These are phyloP conservation scores for Nitzschia palea DNA, from an alignment of 108 stramenopile species.

Conservation along the genomic window DNA sequence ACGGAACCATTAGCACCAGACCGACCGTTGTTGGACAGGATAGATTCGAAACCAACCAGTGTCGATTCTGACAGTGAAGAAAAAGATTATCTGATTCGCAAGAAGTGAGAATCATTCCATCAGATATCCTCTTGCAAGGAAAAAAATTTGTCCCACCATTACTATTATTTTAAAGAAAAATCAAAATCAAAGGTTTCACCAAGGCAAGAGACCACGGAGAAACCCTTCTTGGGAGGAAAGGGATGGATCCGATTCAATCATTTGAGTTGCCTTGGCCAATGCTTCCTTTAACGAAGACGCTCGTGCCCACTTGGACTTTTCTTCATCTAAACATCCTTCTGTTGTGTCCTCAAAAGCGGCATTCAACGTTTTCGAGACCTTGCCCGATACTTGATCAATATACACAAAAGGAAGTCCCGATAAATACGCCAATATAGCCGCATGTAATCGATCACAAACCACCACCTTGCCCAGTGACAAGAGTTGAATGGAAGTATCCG, in stretches of 20 bases:
- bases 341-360: slow-evolving; percentile 12
- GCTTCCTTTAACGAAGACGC: slow-evolving; percentile 20
- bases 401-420: slow-evolving; percentile 36
- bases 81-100: too few species aligned
- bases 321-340: slow-evolving; percentile 24
- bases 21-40: too few species aligned
- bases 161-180: too few species aligned
- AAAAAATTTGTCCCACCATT: too few species aligned
- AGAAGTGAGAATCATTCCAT: too few species aligned
- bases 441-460: slow-evolving; percentile 41
- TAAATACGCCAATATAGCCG: slow-evolving; percentile 30
- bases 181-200: neutral
- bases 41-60: too few species aligned
- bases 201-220: neutral
- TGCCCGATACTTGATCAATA: slow-evolving; percentile 31
- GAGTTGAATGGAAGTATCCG: slow-evolving; percentile 32
- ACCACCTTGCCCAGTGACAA: slow-evolving; percentile 33
- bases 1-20: slow-evolving; percentile 34
- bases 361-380: slow-evolving; percentile 21
- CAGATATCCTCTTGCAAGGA: too few species aligned
- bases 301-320: slow-evolving; percentile 5
- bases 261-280: slow-evolving; percentile 6
- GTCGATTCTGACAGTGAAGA: too few species aligned
- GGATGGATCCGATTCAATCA: neutral
- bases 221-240: neutral